Evolutionary conservation across 352 stramenopile genomes (phyloP).

Genomic region (Proteromonas lacertae): DNA sequence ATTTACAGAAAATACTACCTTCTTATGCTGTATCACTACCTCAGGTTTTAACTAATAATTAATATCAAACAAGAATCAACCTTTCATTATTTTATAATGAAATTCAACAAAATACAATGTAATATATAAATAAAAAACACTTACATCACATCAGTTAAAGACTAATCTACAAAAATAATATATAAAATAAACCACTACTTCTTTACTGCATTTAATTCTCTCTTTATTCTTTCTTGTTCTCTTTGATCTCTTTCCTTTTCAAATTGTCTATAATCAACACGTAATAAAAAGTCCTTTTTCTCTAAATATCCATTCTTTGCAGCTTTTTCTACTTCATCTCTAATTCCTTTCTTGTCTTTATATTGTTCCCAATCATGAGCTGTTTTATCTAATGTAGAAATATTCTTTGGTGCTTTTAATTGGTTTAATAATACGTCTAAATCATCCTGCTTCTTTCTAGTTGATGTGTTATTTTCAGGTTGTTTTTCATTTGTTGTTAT

Average conservation of each 20-base stretch:
- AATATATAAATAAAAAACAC: background rate
- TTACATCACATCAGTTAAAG: background rate
- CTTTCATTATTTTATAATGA: too few species aligned
- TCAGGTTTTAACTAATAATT: too few species aligned
- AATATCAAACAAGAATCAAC: too few species aligned
- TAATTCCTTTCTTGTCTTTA: constrained; percentile 6
- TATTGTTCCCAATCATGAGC: constrained; percentile 10
- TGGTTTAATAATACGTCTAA: background rate
- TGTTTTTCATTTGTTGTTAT: too few species aligned
- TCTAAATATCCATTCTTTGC: constrained; percentile 11
- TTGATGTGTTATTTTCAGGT: too few species aligned
- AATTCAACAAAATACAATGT: too few species aligned
- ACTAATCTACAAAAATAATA: background rate
- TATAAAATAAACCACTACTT: background rate
- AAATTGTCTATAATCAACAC: constrained; percentile 8
- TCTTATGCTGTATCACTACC: too few species aligned
- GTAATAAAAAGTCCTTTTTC: constrained; percentile 10
- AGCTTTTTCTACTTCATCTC: constrained; percentile 6
- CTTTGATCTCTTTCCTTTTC: constrained; percentile 8
- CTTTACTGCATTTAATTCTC: background rate
- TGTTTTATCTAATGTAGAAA: constrained; percentile 8
- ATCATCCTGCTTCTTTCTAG: too few species aligned
- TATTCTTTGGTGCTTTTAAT: constrained; percentile 1
- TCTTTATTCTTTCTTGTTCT: background rate
- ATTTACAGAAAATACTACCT: too few species aligned